These are phyloP conservation scores for Penicillium bialowiezense DNA, from an alignment of 495 filamentous ascomycete species.

Conservation along the genomic window DNA sequence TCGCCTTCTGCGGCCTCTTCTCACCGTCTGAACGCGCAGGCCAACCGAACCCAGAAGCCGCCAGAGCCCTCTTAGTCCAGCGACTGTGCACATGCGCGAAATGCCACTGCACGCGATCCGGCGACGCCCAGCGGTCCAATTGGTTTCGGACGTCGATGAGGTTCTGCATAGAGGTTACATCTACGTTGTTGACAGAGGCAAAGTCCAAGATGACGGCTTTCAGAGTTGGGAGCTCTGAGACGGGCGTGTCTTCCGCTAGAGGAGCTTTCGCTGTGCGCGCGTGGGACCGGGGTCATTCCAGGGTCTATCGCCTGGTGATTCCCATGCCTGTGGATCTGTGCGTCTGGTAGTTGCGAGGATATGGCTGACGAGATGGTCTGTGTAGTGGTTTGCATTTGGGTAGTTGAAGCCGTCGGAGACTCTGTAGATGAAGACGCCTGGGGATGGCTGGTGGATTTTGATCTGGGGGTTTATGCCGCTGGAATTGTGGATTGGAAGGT, in stretches of 20 bases:
- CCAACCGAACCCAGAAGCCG: constrained; percentile 85
- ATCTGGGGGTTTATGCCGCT: constrained; percentile 87
- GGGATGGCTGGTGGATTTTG: constrained; percentile 71
- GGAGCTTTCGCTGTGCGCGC: constrained; percentile 39
- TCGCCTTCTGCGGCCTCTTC: constrained; percentile 66
- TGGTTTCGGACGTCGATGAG: constrained; percentile 96
- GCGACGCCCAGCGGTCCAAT: constrained; percentile 78
- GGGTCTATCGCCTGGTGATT: constrained; percentile 72
- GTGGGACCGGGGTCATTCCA: constrained; percentile 92
- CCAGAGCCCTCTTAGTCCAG: constrained; percentile 92
- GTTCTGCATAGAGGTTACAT: constrained; percentile 87
- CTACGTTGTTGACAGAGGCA: constrained; percentile 88
- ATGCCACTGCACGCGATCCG: constrained; percentile 88
- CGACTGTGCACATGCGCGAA: constrained; percentile 87
- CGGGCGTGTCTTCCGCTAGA: constrained; percentile 24
- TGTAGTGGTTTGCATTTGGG: constrained; percentile 82
- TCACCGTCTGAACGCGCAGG: constrained; percentile 44
- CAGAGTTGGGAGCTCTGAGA: constrained; percentile 57
- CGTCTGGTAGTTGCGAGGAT: constrained; percentile 72
- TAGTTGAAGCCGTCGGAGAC: constrained; percentile 95
- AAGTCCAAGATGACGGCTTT: constrained; percentile 93
- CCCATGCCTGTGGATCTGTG: constrained; percentile 61
- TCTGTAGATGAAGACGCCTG: constrained; percentile 91
- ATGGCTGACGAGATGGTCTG: constrained; percentile 69
- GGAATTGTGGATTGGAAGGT: constrained; percentile 74